Evolutionary conservation across 768 basidiomycete species (phyloP), one percentile per base, ranked within the genome.

Genomic region (Rubroboletus pulcherrimus): DNA sequence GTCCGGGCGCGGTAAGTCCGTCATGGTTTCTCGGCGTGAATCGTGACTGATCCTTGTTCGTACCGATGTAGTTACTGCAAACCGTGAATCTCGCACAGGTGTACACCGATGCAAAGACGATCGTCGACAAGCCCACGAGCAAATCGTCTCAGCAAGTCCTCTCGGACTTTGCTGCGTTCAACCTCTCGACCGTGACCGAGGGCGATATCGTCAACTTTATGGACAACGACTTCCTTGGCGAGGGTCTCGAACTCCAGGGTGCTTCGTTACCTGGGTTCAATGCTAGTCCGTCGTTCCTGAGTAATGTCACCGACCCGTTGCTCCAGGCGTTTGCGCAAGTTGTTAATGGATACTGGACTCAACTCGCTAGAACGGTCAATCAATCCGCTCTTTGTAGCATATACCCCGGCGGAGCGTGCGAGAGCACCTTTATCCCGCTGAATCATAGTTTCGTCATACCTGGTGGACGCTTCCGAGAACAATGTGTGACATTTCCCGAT

Each of bases 381-480:
- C 64, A 77, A 17, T 81, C 85, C 2, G 76, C 80, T 1, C 67
- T 93, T 9, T 97, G 91, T 68, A 69, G 72, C 11, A 80, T 73
- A 37, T 71, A 67, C 43, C 63, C 70, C 0, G 77, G 73, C 19
- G 78, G 75, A 17, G 55, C 69, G 30, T 98, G 94, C 68, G 89
- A 92, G 70, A 89, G 91, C 69, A 79, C 88, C 0, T 74, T 97
- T 46, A 93, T 97, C 59, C 93, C 93, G 3, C 75, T 97, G 46
- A 97, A 97, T 65, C 82, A 95, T 65, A 93, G 90, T 0, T 92
- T 97, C 63, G 89, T 95, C 24, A 81, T 97, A 37, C 94, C 95
- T 7, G 94, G 94, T 65, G 80, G 81, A 42, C 82, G 94, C 6
- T 97, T 94, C 72, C 78, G 89, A 61, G 90, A 92, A 68, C 88